Percentiles rank a stretch among this genome's conserved stretches.
phyloP scores from a whole-genome alignment of 371 early-diverging fungal genomes.

The Phascolomyces articulosus region DNA sequence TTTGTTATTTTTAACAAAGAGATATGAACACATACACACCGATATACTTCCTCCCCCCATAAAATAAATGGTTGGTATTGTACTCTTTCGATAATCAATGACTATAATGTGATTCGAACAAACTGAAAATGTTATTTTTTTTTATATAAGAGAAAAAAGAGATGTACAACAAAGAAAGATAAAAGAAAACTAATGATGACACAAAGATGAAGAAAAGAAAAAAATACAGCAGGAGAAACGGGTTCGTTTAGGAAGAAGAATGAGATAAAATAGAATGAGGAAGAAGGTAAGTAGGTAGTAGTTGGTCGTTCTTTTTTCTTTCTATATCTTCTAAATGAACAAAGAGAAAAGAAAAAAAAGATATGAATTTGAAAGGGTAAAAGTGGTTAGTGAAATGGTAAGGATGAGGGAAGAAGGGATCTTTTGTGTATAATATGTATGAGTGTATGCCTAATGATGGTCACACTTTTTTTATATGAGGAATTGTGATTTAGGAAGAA shows the following conservation, averaged over 20 bases:
- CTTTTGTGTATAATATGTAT: too few species aligned
- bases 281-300: not conserved
- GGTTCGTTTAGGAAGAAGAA: not conserved
- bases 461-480: too few species aligned
- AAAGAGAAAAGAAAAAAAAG: not conserved
- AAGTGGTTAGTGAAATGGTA: too few species aligned
- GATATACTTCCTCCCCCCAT: too few species aligned
- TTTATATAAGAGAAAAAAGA: not conserved
- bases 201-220: not conserved
- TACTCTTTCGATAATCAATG: too few species aligned
- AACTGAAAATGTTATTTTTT: not conserved
- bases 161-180: constrained; percentile 2
- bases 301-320: not conserved
- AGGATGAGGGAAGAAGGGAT: too few species aligned
- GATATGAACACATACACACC: too few species aligned
- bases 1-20: too few species aligned
- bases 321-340: not conserved
- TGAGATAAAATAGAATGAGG: not conserved
- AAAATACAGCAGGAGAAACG: constrained; percentile 1
- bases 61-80: too few species aligned
- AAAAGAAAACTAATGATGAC: not conserved
- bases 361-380: not conserved
- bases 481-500: too few species aligned
- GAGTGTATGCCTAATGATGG: too few species aligned
- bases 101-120: too few species aligned